These are phyloP conservation scores for Plasmodium adleri DNA, from an alignment of 169 alveolate species.

Conservation along the genomic window DNA sequence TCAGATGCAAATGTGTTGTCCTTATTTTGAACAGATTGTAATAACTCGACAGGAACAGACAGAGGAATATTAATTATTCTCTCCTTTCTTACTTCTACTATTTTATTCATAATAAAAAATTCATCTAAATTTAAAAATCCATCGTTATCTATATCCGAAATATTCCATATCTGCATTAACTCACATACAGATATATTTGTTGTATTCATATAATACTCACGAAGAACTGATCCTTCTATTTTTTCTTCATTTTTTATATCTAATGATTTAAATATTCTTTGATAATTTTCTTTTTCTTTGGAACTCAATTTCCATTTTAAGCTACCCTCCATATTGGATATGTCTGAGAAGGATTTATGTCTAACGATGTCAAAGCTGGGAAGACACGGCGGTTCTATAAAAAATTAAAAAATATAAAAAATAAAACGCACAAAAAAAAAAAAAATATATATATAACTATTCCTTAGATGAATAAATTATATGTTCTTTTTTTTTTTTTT, in stretches of 20 bases:
- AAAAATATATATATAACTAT: not conserved
- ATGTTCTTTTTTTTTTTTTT: not conserved
- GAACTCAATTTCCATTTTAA: slow-evolving; percentile 32
- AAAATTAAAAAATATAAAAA: not conserved
- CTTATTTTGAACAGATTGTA: slow-evolving; percentile 11
- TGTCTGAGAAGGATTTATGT: slow-evolving; percentile 68
- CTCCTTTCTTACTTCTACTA: slow-evolving; percentile 53
- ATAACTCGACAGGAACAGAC: slow-evolving; percentile 24
- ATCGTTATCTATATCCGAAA: slow-evolving; percentile 66
- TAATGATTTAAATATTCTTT: slow-evolving; percentile 34
- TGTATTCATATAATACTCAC: slow-evolving; percentile 62
- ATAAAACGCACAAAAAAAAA: slow-evolving; percentile 5
- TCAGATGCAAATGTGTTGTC: not conserved
- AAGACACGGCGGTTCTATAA: slow-evolving; percentile 38
- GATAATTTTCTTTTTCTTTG: slow-evolving; percentile 32
- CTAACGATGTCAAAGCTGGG: slow-evolving; percentile 68
- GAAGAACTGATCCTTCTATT: slow-evolving; percentile 41
- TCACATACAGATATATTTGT: slow-evolving; percentile 60
- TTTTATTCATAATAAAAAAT: slow-evolving; percentile 68
- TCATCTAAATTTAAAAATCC: slow-evolving; percentile 55
- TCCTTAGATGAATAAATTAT: not conserved
- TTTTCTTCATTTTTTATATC: slow-evolving; percentile 63
- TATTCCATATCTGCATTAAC: slow-evolving; percentile 67
- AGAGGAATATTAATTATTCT: slow-evolving; percentile 51
- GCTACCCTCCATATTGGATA: slow-evolving; percentile 47